These are phyloP conservation scores for Passalora sequoiae DNA, from an alignment of 2,329 filamentous ascomycete genomes.

Conservation along the genomic window DNA sequence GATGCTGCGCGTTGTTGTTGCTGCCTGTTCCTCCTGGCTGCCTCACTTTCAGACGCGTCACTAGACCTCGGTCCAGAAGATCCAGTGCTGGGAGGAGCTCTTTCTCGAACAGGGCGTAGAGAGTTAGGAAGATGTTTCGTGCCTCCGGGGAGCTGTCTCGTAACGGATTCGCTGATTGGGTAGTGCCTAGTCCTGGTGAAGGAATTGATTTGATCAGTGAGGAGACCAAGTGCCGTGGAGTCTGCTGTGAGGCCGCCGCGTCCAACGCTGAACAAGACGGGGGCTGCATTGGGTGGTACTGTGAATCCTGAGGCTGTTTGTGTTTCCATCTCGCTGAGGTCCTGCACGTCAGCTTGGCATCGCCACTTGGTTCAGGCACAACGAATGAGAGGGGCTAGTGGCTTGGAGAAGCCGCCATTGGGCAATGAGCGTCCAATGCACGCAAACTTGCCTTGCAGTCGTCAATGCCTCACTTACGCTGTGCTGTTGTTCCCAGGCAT, in stretches of 20 bases:
- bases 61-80: conserved; percentile 71
- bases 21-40: not conserved
- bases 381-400: not conserved
- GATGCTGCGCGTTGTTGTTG: conserved; percentile 21
- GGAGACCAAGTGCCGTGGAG: conserved; percentile 24
- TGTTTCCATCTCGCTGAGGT: conserved; percentile 6
- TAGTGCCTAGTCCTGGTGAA: conserved; percentile 18
- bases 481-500: not conserved
- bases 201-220: conserved; percentile 28
- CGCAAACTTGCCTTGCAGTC: conserved; percentile 1
- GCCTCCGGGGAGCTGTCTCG: conserved; percentile 22
- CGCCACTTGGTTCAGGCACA: conserved; percentile 1
- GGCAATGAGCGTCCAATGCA: not conserved
- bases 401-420: not conserved
- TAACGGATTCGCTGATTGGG: conserved; percentile 42
- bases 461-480: conserved; percentile 3
- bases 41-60: conserved; percentile 48
- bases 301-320: not conserved
- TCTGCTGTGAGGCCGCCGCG: conserved; percentile 4
- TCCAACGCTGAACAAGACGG: too few species aligned
- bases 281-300: too few species aligned
- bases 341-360: conserved; percentile 7
- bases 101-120: conserved; percentile 79
- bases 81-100: conserved; percentile 80
- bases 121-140: conserved; percentile 59